phyloP scores from a whole-genome alignment of 352 stramenopile genomes.

The Phytophthora kernoviae region DNA sequence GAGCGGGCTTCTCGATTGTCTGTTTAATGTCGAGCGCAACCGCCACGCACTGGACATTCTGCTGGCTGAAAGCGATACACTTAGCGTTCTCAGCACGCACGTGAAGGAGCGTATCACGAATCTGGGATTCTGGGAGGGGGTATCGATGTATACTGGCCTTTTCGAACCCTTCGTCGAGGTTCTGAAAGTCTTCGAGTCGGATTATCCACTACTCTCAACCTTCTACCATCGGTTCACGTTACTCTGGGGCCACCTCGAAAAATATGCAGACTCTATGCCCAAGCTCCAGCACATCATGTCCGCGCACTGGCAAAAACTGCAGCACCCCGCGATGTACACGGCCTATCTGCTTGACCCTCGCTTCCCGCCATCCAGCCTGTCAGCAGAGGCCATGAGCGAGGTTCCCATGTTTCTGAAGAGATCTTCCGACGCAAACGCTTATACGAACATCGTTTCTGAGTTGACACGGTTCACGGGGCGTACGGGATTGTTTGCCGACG shows the following conservation, averaged over 20 bases:
- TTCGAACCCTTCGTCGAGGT: constrained; percentile 75
- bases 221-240: constrained; percentile 80
- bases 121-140: constrained; percentile 60
- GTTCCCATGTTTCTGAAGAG: constrained; percentile 68
- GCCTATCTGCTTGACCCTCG: constrained; percentile 80
- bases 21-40: constrained; percentile 59
- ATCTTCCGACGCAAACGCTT: constrained; percentile 40
- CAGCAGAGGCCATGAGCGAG: constrained; percentile 59
- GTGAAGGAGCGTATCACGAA: constrained; percentile 54
- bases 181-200: constrained; percentile 64
- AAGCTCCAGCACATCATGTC: constrained; percentile 64
- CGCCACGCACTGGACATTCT: constrained; percentile 65
- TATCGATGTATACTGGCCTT: constrained; percentile 54
- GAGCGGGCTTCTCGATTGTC: constrained; percentile 45
- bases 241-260: constrained; percentile 69
- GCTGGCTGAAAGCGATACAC: constrained; percentile 50
- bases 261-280: constrained; percentile 50
- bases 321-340: constrained; percentile 76
- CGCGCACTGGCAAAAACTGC: constrained; percentile 58
- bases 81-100: constrained; percentile 36
- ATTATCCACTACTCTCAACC: constrained; percentile 66
- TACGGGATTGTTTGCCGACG: constrained; percentile 69
- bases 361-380: constrained; percentile 57
- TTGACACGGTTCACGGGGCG: constrained; percentile 70
- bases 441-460: constrained; percentile 63